A percentile compares a stretch with the other conserved stretches of the same genome.
phyloP scores from a whole-genome alignment of 208 protist genomes.

The Wallacemonas collosoma region DNA sequence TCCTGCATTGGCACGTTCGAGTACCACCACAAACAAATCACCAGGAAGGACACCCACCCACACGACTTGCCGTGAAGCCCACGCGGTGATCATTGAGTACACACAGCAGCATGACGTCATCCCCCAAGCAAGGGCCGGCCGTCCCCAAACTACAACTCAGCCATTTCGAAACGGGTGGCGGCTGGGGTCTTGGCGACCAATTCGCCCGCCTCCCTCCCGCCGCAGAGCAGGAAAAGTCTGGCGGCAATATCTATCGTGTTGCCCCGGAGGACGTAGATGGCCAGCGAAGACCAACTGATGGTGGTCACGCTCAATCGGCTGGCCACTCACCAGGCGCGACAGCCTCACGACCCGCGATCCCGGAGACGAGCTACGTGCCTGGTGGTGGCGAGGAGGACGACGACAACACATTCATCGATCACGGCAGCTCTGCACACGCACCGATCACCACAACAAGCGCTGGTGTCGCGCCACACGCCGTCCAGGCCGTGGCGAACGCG shows the following conservation, averaged over 20 bases:
- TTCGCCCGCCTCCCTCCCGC: slow-evolving; percentile 60
- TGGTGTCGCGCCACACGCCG: not conserved
- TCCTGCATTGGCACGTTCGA: too few species aligned
- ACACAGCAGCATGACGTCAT: not conserved
- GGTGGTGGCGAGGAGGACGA: slow-evolving; percentile 55
- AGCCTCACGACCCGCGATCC: slow-evolving; percentile 16
- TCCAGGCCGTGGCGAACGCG: not conserved
- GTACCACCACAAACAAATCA: too few species aligned
- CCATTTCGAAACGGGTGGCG: slow-evolving; percentile 57
- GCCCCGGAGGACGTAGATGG: slow-evolving; percentile 1
- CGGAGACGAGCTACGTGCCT: slow-evolving; percentile 42
- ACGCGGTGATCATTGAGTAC: not conserved
- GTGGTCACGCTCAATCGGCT: not conserved
- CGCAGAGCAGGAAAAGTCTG: slow-evolving; percentile 41
- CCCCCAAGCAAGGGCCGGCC: not conserved
- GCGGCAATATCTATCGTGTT: slow-evolving; percentile 32
- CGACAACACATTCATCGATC: slow-evolving; percentile 88
- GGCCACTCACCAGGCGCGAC: not conserved
- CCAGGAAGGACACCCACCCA: not conserved
- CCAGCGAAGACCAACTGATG: not conserved
- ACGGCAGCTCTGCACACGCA: slow-evolving; percentile 51
- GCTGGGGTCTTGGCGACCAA: slow-evolving; percentile 70
- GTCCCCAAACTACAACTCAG: slow-evolving; percentile 46
- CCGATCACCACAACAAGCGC: not conserved
- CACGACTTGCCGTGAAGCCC: too few species aligned